phyloP scores from a whole-genome alignment of 306 rosid genomes.

The Cicer judaicum region DNA sequence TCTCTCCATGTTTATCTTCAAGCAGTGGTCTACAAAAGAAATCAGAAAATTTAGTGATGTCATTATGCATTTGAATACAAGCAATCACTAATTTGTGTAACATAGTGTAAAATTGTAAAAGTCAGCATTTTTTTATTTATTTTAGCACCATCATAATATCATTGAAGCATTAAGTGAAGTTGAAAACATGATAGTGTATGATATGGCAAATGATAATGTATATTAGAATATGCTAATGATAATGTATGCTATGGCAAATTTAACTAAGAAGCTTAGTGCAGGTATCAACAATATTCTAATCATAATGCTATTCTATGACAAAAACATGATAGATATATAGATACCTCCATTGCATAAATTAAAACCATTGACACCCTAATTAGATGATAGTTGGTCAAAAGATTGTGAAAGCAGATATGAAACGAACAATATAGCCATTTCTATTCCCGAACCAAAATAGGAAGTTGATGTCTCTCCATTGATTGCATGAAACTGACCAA shows the following conservation, averaged over 20 bases:
- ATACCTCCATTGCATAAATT: slow-evolving; percentile 54
- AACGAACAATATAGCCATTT: slow-evolving; percentile 53
- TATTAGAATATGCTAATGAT: background rate
- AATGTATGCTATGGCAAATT: background rate
- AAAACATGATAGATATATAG: slow-evolving; percentile 2
- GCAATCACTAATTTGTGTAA: too few relatives aligned
- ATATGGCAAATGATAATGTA: too few relatives aligned
- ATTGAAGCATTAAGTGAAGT: background rate
- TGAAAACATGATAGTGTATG: too few relatives aligned
- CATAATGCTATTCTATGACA: background rate
- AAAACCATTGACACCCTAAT: slow-evolving; percentile 50
- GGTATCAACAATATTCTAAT: too few relatives aligned
- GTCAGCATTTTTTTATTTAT: too few relatives aligned
- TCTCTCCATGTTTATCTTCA: too few relatives aligned
- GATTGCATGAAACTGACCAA: slow-evolving; percentile 49
- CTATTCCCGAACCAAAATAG: slow-evolving; percentile 57
- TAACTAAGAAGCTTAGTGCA: too few relatives aligned
- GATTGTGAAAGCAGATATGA: background rate
- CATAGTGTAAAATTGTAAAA: too few relatives aligned
- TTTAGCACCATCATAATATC: background rate
- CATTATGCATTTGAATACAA: too few relatives aligned
- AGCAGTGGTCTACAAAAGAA: too few relatives aligned
- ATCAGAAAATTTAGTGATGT: too few relatives aligned
- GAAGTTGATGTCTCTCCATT: slow-evolving; percentile 51
- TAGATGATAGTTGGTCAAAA: slow-evolving; percentile 55